These are phyloP conservation scores for Chernovozyma sophiae-reginae DNA, from an alignment of 1,139 yeast genomes.

Conservation along the genomic window DNA sequence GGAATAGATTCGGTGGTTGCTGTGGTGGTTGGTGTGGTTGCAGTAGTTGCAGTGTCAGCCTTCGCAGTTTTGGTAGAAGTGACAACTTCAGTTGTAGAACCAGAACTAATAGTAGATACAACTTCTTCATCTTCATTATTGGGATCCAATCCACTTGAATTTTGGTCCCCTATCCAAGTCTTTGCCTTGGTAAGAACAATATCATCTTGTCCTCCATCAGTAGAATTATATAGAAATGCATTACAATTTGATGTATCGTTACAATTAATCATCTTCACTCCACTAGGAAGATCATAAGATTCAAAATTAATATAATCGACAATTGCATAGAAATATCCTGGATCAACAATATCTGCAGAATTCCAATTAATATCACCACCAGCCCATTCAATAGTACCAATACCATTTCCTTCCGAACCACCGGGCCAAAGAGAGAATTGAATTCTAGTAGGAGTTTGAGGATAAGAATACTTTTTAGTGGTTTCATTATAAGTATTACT, in stretches of 20 bases:
- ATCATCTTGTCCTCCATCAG: constrained; percentile 41
- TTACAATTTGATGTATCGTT: constrained; percentile 36
- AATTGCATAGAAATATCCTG: constrained; percentile 75
- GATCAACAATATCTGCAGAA: constrained; percentile 61
- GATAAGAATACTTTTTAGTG: constrained; percentile 54
- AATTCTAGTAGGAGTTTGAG: constrained; percentile 88
- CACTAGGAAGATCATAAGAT: constrained; percentile 68
- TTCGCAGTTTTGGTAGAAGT: constrained; percentile 5
- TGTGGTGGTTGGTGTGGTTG: constrained; percentile 1
- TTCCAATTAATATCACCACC: constrained; percentile 89
- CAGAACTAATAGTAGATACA: constrained; percentile 5
- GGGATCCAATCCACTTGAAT: constrained; percentile 66
- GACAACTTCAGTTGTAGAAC: background rate
- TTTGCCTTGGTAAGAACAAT: constrained; percentile 57
- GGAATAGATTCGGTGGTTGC: constrained; percentile 8
- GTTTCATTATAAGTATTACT: constrained; percentile 69
- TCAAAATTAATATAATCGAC: constrained; percentile 56
- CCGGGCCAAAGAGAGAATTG: constrained; percentile 94
- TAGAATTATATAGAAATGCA: constrained; percentile 56
- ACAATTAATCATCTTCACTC: constrained; percentile 22
- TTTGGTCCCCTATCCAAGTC: constrained; percentile 55
- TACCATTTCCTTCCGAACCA: constrained; percentile 59
- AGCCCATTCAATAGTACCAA: constrained; percentile 90
- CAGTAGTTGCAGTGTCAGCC: background rate
- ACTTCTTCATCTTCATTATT: constrained; percentile 24